These are phyloP conservation scores for Cladosporium sp. DNA, from an alignment of 2,329 filamentous ascomycete species.

Conservation along the genomic window DNA sequence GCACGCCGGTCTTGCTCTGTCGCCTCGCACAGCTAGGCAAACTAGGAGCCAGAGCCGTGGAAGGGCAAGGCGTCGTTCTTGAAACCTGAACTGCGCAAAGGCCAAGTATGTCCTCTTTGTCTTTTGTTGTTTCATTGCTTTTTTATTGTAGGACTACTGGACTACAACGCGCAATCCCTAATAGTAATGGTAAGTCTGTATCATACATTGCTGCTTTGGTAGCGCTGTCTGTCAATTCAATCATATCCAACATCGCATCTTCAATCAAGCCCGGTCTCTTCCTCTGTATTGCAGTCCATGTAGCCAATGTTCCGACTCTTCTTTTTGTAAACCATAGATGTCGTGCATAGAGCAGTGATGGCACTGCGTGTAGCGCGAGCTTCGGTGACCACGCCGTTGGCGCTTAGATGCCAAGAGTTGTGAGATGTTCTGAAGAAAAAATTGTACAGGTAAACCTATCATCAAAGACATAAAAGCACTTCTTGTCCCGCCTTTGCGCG, in stretches of 20 bases:
- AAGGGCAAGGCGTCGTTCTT: not conserved
- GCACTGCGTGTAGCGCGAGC: not conserved
- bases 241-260: slow-evolving; percentile 4
- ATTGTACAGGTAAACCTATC: slow-evolving; percentile 19
- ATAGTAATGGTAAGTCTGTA: slow-evolving; percentile 2
- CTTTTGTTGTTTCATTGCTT: not conserved
- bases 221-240: not conserved
- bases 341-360: not conserved
- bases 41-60: slow-evolving; percentile 12
- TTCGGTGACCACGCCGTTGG: not conserved
- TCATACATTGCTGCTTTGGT: not conserved
- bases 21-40: not conserved
- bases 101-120: not conserved
- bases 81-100: not conserved
- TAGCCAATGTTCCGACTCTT: not conserved
- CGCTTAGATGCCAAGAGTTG: not conserved
- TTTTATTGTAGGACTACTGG: not conserved
- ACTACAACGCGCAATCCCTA: not conserved
- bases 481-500: slow-evolving; percentile 17
- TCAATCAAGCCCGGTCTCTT: not conserved
- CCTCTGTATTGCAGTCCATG: not conserved
- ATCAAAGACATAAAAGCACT: slow-evolving; percentile 19
- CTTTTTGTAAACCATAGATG: not conserved
- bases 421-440: slow-evolving; percentile 8
- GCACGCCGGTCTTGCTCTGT: not conserved